Conservation (phyloP, 805 yeast genomes). For the Cyberlindnera veronae region DNA sequence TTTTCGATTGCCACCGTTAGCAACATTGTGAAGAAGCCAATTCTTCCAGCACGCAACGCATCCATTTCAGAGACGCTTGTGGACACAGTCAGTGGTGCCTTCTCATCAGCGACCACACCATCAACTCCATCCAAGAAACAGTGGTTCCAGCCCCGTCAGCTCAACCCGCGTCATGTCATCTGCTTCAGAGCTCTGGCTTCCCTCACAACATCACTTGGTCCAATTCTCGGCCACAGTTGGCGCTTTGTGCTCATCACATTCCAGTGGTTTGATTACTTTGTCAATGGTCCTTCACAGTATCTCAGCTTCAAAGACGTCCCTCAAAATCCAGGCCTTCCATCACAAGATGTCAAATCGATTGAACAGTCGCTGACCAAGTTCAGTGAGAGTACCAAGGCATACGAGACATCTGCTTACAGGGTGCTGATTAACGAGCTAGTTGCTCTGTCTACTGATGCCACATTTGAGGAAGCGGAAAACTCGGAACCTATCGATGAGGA, state of each 20-base stretch:
- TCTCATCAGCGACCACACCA: conserved; percentile 9
- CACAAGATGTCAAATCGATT: conserved; percentile 48
- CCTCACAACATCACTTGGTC: conserved; percentile 78
- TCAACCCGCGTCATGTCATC: conserved; percentile 66
- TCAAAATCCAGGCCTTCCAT: conserved; percentile 37
- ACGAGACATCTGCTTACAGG: conserved; percentile 47
- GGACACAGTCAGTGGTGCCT: conserved; percentile 33
- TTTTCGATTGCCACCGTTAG: conserved; percentile 44
- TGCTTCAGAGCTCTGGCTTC: conserved; percentile 78
- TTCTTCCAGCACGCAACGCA: conserved; percentile 28
- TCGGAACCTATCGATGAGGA: conserved; percentile 25
- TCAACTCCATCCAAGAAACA: conserved; percentile 11
- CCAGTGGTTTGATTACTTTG: conserved; percentile 73
- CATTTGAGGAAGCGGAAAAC: conserved; percentile 12
- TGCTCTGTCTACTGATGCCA: conserved; percentile 34
- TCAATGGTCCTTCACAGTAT: conserved; percentile 54
- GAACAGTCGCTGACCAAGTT: conserved; percentile 58
- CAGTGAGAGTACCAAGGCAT: conserved; percentile 56
- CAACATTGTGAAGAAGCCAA: conserved; percentile 32
- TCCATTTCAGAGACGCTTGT: conserved; percentile 51
- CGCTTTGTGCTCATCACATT: conserved; percentile 52
- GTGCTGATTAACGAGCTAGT: conserved; percentile 47
- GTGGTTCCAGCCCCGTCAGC: conserved; percentile 36
- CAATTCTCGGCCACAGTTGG: conserved; percentile 70
- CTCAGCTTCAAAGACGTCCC: conserved; percentile 39